Evolutionary conservation across 1,139 yeast species (phyloP).

Genomic region (Casaregolazyma suthepensis): DNA sequence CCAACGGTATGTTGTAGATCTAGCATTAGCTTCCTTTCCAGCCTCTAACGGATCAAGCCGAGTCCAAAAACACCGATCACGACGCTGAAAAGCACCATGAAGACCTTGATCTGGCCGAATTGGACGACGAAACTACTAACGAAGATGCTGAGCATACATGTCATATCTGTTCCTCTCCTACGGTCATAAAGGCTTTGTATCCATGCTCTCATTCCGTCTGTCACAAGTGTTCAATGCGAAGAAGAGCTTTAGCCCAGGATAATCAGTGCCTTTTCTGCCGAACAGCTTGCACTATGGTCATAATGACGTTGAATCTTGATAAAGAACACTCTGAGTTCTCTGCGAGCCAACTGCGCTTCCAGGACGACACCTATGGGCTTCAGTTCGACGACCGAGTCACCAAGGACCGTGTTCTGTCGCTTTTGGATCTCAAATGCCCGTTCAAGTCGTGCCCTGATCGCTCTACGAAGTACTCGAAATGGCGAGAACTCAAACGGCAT

Average conservation of each 20-base stretch:
- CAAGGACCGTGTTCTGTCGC: conserved; percentile 41
- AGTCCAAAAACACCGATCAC: background rate
- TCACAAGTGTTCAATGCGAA: conserved; percentile 74
- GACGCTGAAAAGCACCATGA: background rate
- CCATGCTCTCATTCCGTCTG: conserved; percentile 86
- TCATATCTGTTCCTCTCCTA: conserved; percentile 75
- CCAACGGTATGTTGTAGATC: background rate
- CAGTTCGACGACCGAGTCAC: conserved; percentile 28
- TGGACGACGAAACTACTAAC: conserved; percentile 7
- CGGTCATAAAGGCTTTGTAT: conserved; percentile 58
- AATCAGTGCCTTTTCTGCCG: conserved; percentile 72
- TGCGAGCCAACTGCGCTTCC: conserved; percentile 31
- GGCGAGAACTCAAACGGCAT: conserved; percentile 61
- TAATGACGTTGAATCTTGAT: conserved; percentile 50
- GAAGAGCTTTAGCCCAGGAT: conserved; percentile 73
- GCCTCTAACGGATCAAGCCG: background rate
- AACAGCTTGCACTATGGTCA: conserved; percentile 53
- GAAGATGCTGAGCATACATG: conserved; percentile 41
- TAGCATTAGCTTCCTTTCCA: too few species aligned
- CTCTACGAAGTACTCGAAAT: conserved; percentile 35
- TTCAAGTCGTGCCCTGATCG: conserved; percentile 37
- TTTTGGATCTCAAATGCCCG: conserved; percentile 58
- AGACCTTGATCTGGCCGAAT: conserved; percentile 5
- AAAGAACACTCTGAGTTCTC: conserved; percentile 40
- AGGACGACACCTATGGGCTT: conserved; percentile 29